These are phyloP conservation scores for Aspergillus phoenicis DNA, from an alignment of 2,329 filamentous ascomycete genomes.

Conservation along the genomic window DNA sequence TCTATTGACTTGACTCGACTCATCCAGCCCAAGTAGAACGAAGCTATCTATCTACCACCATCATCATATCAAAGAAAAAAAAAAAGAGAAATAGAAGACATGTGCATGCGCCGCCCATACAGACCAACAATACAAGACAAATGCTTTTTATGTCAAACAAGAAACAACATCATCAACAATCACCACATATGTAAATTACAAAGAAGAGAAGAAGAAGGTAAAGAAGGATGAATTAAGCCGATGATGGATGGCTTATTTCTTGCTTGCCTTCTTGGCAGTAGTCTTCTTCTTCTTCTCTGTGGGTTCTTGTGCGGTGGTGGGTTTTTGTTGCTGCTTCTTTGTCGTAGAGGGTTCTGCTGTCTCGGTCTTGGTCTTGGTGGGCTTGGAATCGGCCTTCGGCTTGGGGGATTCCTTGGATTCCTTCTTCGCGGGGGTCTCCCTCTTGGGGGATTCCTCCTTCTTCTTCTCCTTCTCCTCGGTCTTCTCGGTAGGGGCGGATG, in stretches of 20 bases:
- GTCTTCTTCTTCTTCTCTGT: conserved; percentile 25
- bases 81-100: neutral
- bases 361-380: neutral
- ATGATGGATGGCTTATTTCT: conserved; percentile 24
- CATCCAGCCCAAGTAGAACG: neutral
- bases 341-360: neutral
- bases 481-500: conserved; percentile 18
- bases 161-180: neutral
- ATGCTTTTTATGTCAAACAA: conserved; percentile 22
- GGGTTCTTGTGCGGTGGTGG: neutral
- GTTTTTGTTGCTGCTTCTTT: neutral
- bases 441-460: conserved; percentile 20
- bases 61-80: neutral
- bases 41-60: conserved; percentile 10
- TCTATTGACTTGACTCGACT: conserved; percentile 13
- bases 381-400: neutral
- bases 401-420: conserved; percentile 17
- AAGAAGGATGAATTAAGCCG: neutral
- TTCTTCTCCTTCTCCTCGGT: conserved; percentile 26
- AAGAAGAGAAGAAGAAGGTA: conserved; percentile 22
- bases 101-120: conserved; percentile 22
- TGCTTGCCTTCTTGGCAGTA: conserved; percentile 31
- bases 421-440: conserved; percentile 21
- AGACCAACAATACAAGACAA: conserved; percentile 6
- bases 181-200: neutral